phyloP scores from a whole-genome alignment of 352 stramenopile genomes.

The Globisporangium polare region DNA sequence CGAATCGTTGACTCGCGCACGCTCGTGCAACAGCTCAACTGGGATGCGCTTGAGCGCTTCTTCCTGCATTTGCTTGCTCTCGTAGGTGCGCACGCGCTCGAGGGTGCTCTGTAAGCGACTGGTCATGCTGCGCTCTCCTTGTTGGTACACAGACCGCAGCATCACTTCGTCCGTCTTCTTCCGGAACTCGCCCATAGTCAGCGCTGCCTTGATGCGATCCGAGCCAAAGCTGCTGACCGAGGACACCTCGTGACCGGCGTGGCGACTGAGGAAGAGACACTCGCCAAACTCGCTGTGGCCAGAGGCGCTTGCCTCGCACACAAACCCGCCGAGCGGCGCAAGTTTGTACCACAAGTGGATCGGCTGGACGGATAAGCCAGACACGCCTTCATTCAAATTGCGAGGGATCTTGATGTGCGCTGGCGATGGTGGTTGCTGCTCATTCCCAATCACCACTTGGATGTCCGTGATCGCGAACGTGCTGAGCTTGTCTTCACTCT shows the following conservation, averaged over 20 bases:
- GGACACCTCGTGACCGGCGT: slow-evolving; percentile 15
- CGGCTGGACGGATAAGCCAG: slow-evolving; percentile 18
- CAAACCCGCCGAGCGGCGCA: slow-evolving; percentile 49
- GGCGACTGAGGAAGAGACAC: slow-evolving; percentile 60
- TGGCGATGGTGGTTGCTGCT: slow-evolving; percentile 14
- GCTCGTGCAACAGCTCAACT: slow-evolving; percentile 53
- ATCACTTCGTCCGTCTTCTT: slow-evolving; percentile 26
- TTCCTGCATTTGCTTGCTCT: slow-evolving; percentile 56
- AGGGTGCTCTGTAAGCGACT: slow-evolving; percentile 41
- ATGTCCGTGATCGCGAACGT: slow-evolving; percentile 66
- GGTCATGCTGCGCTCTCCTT: slow-evolving; percentile 46
- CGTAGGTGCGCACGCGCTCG: slow-evolving; percentile 58
- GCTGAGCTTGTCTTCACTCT: slow-evolving; percentile 24
- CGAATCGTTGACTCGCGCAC: slow-evolving; percentile 46
- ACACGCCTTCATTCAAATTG: slow-evolving; percentile 49
- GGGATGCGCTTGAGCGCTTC: slow-evolving; percentile 71
- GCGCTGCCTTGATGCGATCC: slow-evolving; percentile 19
- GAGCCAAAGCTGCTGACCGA: slow-evolving; percentile 23
- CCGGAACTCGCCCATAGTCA: slow-evolving; percentile 10
- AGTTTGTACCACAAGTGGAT: slow-evolving; percentile 61
- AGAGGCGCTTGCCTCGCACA: slow-evolving; percentile 30
- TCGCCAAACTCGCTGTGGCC: slow-evolving; percentile 59
- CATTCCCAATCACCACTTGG: slow-evolving; percentile 31
- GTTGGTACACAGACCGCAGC: slow-evolving; percentile 37
- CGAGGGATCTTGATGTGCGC: slow-evolving; percentile 48